Evolutionary conservation across 208 protist genomes (phyloP).

Genomic region (Novymonas esmeraldas): DNA sequence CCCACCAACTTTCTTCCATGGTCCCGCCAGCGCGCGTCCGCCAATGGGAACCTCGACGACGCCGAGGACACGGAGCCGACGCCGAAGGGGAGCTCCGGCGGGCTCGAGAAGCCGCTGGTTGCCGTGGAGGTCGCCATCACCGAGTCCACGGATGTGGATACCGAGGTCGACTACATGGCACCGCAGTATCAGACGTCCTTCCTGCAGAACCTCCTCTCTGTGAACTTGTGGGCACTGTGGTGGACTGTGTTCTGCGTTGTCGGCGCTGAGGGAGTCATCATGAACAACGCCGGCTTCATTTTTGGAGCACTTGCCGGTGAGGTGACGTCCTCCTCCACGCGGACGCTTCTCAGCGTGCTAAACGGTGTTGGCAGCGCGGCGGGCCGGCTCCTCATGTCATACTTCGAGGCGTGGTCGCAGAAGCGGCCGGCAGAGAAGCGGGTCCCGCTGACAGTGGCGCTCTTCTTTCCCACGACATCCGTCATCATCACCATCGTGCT

Average conservation of each 20-base stretch:
- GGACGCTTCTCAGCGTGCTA: constrained; percentile 48
- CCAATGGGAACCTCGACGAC: background rate
- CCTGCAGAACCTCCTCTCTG: constrained; percentile 33
- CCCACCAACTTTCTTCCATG: constrained; percentile 6
- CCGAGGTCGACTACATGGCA: constrained; percentile 51
- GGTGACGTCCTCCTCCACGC: constrained; percentile 22
- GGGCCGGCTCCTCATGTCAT: constrained; percentile 45
- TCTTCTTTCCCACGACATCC: constrained; percentile 41
- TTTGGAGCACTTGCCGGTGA: constrained; percentile 41
- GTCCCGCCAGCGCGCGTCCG: background rate
- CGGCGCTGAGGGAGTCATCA: constrained; percentile 41
- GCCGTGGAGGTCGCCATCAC: background rate
- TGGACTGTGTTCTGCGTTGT: constrained; percentile 28
- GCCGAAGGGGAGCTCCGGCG: background rate
- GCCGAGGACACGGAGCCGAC: background rate
- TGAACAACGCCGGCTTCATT: constrained; percentile 48
- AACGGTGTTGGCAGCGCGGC: constrained; percentile 46
- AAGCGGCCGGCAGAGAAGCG: constrained; percentile 43
- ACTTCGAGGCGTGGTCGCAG: constrained; percentile 48
- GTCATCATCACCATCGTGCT: constrained; percentile 46
- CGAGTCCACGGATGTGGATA: constrained; percentile 16
- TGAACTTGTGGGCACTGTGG: constrained; percentile 35
- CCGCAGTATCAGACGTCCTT: constrained; percentile 55
- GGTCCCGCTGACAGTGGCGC: constrained; percentile 47
- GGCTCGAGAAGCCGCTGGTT: constrained; percentile 9